Conservation (phyloP, 495 filamentous ascomycete species). For the Lichina pygmaea region DNA sequence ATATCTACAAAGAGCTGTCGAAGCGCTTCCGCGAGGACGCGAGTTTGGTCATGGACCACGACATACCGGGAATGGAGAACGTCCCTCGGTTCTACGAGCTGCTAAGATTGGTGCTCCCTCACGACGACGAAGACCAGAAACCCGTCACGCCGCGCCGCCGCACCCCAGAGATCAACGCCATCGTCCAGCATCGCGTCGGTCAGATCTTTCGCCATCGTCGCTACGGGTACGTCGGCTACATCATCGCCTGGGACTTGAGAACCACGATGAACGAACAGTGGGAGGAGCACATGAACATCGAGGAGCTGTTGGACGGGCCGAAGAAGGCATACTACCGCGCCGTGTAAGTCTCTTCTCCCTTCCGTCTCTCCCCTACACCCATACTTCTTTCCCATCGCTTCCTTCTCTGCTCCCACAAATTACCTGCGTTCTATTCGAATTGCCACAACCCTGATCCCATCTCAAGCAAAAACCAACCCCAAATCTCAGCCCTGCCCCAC, state of each 20-base stretch:
- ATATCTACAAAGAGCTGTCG: conserved; percentile 21
- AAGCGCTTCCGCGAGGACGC: conserved; percentile 40
- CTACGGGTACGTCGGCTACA: conserved; percentile 54
- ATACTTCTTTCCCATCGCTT: neutral
- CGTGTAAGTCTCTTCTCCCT: conserved; percentile 27
- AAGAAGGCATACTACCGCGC: conserved; percentile 65
- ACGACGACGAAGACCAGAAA: neutral
- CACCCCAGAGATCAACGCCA: neutral
- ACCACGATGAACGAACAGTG: conserved; percentile 27
- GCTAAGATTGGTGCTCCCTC: conserved; percentile 6
- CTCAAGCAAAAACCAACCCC: too few relatives aligned
- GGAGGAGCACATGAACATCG: conserved; percentile 32
- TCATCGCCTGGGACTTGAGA: conserved; percentile 63
- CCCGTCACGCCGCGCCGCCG: neutral
- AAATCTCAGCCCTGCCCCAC: too few relatives aligned
- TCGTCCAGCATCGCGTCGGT: conserved; percentile 47
- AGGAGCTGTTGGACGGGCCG: conserved; percentile 30
- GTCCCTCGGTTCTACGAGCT: conserved; percentile 9
- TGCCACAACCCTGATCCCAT: too few relatives aligned
- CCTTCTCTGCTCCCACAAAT: neutral
- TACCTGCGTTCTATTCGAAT: too few relatives aligned
- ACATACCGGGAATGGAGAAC: conserved; percentile 17
- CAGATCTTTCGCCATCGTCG: conserved; percentile 63
- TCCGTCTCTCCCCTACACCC: neutral
- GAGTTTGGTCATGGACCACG: conserved; percentile 33